Base-by-base conservation (phyloP, 139 green algal genomes). In the Volvox africanus region DNA sequence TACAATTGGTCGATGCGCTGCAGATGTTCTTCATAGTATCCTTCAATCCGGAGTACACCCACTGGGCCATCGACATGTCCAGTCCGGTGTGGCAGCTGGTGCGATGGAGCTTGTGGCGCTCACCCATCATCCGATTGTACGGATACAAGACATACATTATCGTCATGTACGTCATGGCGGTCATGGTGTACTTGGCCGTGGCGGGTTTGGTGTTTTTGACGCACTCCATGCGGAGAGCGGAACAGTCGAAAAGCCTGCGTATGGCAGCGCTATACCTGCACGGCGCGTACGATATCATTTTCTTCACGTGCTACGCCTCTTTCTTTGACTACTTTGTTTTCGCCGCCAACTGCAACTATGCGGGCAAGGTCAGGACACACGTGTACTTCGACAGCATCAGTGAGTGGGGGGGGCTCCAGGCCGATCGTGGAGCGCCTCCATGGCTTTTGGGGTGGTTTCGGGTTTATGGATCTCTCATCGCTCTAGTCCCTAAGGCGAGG, bases 261-360 rank as follows among this genome's bases (percentile, higher is more conserved):
- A 50, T 0, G 26, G 61, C 80, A 1, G 80, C 78, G 18, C 12
- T 36, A 17, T 71, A 71, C 35, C 44, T 92, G 79, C 62, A 92
- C 44, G 33, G 82, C 30, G 32, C 67, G 75, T 86, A 78, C 30
- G 86, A 91, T 30, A n/a, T 86, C 13, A 84, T 87, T n/a, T 92
- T 92, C 65, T 32, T 89, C 28, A 73, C 55, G 11, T 71, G 50
- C 80, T 86, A 86, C 80, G 50, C 80, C 2, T 86, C 80, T 11
- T 84, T 89, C 55, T 71, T 92, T 30, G 86, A 90, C 55, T 90
- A 90, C 55, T 90, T 90, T 35, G 55, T 85, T 28, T 90, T 85
- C 55, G 61, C 33, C 16, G 75, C 55, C 11, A 85, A 90, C 33
- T 90, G 86, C 86, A 61, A 84, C 30, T 85, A 32, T 76, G 18